Percentiles rank a stretch among this genome's conserved stretches.
Conservation (phyloP, 2,329 filamentous ascomycete genomes). For the Xylariaceae sp. region DNA sequence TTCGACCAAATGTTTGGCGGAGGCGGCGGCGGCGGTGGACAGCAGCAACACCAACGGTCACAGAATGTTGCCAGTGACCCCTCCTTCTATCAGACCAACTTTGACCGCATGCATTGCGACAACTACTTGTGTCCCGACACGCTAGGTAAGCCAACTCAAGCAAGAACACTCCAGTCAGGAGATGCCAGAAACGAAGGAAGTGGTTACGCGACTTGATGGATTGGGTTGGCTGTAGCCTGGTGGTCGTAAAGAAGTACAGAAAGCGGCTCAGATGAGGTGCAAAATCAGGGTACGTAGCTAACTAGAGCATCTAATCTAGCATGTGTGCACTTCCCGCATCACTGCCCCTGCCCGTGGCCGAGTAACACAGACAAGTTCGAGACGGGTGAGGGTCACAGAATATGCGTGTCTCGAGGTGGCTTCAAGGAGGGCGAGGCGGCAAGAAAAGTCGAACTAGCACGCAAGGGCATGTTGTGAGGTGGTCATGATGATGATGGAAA, state of each 20-base stretch:
- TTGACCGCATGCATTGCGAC: slow-evolving; percentile 67
- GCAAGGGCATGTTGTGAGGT: slow-evolving; percentile 65
- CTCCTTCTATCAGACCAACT: slow-evolving; percentile 56
- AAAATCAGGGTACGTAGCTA: slow-evolving; percentile 2
- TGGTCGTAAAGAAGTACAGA: not conserved
- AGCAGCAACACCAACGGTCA: slow-evolving; percentile 54
- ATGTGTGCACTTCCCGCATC: slow-evolving; percentile 93
- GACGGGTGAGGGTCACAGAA: slow-evolving; percentile 62
- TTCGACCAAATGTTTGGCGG: slow-evolving; percentile 95
- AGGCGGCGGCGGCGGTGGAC: slow-evolving; percentile 42
- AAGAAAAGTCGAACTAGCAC: slow-evolving; percentile 71
- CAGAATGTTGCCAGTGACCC: slow-evolving; percentile 85
- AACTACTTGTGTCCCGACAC: slow-evolving; percentile 95
- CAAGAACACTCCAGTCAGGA: not conserved
- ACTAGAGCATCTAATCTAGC: slow-evolving; percentile 39
- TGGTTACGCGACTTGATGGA: not conserved
- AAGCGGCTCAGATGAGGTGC: not conserved
- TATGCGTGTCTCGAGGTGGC: slow-evolving; percentile 71
- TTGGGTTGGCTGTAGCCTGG: not conserved
- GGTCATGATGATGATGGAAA: no score
- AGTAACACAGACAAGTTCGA: slow-evolving; percentile 73
- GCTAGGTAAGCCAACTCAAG: slow-evolving; percentile 42
- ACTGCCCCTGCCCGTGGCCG: slow-evolving; percentile 88
- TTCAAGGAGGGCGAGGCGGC: slow-evolving; percentile 66
- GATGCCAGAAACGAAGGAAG: not conserved